Evolutionary conservation across 2,329 filamentous ascomycete genomes (phyloP), one percentile per base, ranked within the genome.

Genomic region (Chaetomiaceae sp.): DNA sequence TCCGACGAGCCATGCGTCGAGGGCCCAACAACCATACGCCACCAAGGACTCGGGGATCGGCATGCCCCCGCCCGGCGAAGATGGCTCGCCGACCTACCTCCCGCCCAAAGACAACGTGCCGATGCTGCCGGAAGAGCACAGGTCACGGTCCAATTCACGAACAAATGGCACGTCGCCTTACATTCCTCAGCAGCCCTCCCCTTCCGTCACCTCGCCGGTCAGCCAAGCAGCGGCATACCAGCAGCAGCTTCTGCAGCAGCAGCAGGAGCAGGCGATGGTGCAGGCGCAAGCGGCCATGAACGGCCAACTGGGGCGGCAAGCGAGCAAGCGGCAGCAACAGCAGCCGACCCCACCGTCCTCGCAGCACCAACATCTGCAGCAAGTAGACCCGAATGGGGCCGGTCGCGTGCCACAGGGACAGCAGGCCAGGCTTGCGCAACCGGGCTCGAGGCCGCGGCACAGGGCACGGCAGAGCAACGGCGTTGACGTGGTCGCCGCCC

Each of bases 181-280:
- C 60, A 62, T 69, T n/a, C 70, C 73, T n/a, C 69, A 72, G 45
- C 68, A 69, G n/a, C 68, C 70, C 12, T 70, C 72, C 40, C 63
- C 68, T 4, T 65, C 68, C 16, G 51, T 64, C 19, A 57, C 67
- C 16, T 64, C 71, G 19, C 49, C 55, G 17, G 40, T 48, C 8
- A 63, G 66, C 17, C 75, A 77, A 55, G 67, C 71, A 17, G 70
- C 68, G 10, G 65, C 72, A 5, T 83, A 83, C 59, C 81, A 84
- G 59, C 80, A 84, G 60, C 79, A 84, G 60, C 64, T 83, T 44
- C 69, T 81, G 66, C 85, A 93, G 62, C 89, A 93, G 62, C 89
- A 96, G 65, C 90, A 95, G 65, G 87, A 95, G 63, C 86, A 91
- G 63, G 87, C 88, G 33, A 82, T 92, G 77, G 81, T 82, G 7